Conservation (phyloP, 1,139 yeast species). For the Geotrichum carabidarum region DNA sequence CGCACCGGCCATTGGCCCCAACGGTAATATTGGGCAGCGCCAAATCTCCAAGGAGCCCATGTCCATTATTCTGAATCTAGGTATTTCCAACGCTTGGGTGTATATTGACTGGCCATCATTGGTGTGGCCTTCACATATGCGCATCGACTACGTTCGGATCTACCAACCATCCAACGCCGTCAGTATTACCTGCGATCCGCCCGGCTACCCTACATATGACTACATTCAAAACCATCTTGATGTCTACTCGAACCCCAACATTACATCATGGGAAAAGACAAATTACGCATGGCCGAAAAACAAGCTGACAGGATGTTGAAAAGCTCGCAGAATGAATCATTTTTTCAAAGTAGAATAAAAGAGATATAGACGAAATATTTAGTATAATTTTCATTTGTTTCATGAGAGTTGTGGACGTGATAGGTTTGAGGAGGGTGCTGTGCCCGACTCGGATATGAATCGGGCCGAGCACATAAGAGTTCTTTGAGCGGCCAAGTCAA, state of each 20-base stretch:
- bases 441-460: too few species aligned
- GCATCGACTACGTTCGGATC: conserved; percentile 72
- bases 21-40: conserved; percentile 78
- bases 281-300: conserved; percentile 64
- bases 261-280: conserved; percentile 61
- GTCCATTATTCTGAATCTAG: conserved; percentile 72
- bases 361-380: too few species aligned
- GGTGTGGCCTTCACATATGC: conserved; percentile 60
- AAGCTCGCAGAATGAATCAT: background rate
- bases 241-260: conserved; percentile 59
- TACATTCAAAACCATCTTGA: conserved; percentile 60
- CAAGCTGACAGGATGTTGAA: conserved; percentile 43
- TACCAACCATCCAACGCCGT: conserved; percentile 60
- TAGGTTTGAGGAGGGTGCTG: too few species aligned
- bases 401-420: too few species aligned
- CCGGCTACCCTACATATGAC: conserved; percentile 63
- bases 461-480: too few species aligned
- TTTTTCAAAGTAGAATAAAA: too few species aligned
- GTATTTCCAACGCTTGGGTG: conserved; percentile 77
- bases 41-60: conserved; percentile 77
- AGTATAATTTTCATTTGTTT: background rate
- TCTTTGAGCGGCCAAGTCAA: too few species aligned
- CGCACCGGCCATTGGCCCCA: conserved; percentile 65
- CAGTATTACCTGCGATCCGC: conserved; percentile 70
- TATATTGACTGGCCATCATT: conserved; percentile 73